A percentile compares a stretch with the other conserved stretches of the same genome.
These are phyloP conservation scores for Barnettozyma populi DNA, from an alignment of 805 yeast genomes.

Conservation along the genomic window DNA sequence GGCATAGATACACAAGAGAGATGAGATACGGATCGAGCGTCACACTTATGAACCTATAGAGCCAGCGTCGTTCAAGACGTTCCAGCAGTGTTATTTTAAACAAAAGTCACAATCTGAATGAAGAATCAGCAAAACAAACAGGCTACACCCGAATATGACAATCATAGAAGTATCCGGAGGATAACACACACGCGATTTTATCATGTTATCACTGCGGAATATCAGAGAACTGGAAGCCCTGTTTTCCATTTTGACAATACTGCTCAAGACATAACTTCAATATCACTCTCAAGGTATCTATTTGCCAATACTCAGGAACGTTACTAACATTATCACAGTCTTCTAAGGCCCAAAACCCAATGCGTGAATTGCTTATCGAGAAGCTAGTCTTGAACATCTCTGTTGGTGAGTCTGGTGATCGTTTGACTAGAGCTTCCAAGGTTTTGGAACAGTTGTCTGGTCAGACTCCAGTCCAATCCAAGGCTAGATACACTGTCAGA, in stretches of 20 bases:
- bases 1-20: not conserved
- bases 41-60: not conserved
- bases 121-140: not conserved
- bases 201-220: no score
- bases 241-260: no score
- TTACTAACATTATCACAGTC: constrained; percentile 30
- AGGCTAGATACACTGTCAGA: constrained; percentile 99
- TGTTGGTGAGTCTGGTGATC: constrained; percentile 99
- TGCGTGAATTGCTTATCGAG: constrained; percentile 99
- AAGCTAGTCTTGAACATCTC: constrained; percentile 99
- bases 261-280: not conserved
- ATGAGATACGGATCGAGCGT: not conserved
- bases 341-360: constrained; percentile 76
- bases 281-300: not conserved
- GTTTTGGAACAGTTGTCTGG: constrained; percentile 99
- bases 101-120: not conserved
- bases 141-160: not conserved
- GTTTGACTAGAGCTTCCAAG: constrained; percentile 99
- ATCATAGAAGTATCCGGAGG: not conserved
- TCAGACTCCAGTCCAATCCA: constrained; percentile 99
- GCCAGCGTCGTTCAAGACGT: constrained; percentile 1
- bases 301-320: not conserved
- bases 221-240: not conserved
- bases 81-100: not conserved
- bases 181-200: not conserved